Evolutionary conservation across 2,329 filamentous ascomycete species (phyloP).

Genomic region (Periconia digitata): DNA sequence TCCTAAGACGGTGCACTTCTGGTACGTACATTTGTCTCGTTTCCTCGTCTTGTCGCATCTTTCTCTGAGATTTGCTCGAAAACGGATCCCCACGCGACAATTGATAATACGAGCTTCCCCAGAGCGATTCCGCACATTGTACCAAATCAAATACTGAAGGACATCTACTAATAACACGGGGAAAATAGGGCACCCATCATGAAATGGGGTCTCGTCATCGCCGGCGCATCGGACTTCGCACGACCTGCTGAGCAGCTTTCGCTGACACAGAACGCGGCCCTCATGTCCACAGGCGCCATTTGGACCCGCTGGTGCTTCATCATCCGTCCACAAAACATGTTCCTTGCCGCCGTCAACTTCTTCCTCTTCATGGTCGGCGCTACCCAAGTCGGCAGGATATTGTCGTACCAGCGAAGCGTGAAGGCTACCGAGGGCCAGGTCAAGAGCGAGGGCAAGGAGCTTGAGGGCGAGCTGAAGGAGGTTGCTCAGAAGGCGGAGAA

Average conservation of each 20-base stretch:
- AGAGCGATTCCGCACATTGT: no score
- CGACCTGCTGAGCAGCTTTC: constrained; percentile 92
- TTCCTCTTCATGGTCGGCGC: constrained; percentile 89
- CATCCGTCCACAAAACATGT: constrained; percentile 89
- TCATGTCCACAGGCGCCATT: constrained; percentile 89
- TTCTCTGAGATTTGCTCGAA: not conserved
- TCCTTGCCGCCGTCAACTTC: constrained; percentile 96
- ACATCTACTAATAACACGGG: not conserved
- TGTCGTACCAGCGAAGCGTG: constrained; percentile 63
- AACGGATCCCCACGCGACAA: not conserved
- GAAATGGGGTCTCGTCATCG: constrained; percentile 91
- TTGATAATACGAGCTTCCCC: not conserved
- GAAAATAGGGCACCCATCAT: constrained; percentile 81
- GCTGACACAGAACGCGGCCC: constrained; percentile 84
- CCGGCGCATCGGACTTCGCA: constrained; percentile 87
- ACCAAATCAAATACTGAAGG: not conserved
- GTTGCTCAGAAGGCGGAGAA: constrained; percentile 33
- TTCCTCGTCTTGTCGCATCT: not conserved
- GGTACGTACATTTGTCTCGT: constrained; percentile 58
- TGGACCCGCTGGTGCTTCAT: constrained; percentile 99
- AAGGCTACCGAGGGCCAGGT: constrained; percentile 52
- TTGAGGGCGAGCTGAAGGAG: constrained; percentile 33
- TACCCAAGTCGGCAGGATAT: constrained; percentile 78
- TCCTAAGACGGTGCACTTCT: constrained; percentile 90
- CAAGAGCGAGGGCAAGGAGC: constrained; percentile 38